phyloP scores from a whole-genome alignment of 2,329 filamentous ascomycete genomes.

The Zasmidium angulare region DNA sequence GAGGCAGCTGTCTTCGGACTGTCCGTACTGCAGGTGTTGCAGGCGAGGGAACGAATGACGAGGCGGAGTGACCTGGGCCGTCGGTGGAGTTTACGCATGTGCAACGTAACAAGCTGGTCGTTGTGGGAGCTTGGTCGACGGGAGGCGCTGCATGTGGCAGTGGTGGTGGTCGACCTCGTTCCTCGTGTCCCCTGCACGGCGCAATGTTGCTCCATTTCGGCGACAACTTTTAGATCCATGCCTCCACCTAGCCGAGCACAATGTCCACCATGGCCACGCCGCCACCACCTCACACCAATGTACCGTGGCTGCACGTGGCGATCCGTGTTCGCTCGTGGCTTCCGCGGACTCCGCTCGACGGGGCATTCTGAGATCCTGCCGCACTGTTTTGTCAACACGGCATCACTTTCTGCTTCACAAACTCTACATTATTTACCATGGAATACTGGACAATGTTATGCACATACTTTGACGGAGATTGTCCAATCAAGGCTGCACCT shows the following conservation, averaged over 20 bases:
- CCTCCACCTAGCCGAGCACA: no score
- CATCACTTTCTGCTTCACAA: no score
- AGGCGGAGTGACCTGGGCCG: not conserved
- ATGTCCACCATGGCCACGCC: no score
- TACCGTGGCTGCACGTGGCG: not conserved
- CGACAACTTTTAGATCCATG: not conserved
- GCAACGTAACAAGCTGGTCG: not conserved
- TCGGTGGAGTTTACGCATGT: no score
- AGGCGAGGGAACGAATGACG: not conserved
- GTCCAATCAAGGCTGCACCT: no score
- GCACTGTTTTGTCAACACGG: no score
- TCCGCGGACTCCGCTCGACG: not conserved
- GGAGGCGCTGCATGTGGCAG: not conserved
- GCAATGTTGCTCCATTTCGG: not conserved
- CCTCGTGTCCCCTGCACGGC: not conserved
- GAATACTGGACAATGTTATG: no score
- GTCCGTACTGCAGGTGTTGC: not conserved
- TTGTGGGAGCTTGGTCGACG: not conserved
- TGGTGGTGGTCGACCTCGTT: not conserved
- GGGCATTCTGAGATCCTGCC: no score
- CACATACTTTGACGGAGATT: no score
- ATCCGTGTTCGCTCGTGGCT: not conserved
- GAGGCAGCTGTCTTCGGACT: not conserved
- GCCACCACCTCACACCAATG: not conserved
- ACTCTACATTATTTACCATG: no score